Conservation (phyloP, 805 yeast species). For the Zygosaccharomyces siamensis region DNA sequence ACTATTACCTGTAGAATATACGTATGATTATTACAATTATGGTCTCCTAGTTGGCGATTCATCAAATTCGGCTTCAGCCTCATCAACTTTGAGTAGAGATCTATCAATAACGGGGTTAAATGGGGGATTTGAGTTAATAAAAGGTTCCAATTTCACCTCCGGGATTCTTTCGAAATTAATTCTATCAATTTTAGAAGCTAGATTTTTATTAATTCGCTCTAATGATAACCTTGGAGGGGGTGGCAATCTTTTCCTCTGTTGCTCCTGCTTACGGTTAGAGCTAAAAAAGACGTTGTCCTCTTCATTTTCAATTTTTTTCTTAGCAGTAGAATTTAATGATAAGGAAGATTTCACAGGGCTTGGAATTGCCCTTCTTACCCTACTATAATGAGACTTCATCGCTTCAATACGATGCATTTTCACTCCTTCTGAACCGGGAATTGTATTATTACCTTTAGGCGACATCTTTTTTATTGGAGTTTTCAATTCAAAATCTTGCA, state of each 20-base stretch:
- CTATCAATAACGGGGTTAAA: slow-evolving; percentile 12
- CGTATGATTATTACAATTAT: neutral
- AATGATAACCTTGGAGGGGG: slow-evolving; percentile 23
- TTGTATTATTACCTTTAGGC: slow-evolving; percentile 16
- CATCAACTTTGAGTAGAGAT: slow-evolving; percentile 12
- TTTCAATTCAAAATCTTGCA: slow-evolving; percentile 8
- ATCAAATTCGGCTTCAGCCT: slow-evolving; percentile 11
- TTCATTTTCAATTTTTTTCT: slow-evolving; percentile 11
- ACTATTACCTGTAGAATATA: neutral
- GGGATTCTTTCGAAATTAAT: slow-evolving; percentile 24
- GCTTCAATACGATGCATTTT: slow-evolving; percentile 36
- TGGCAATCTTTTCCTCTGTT: slow-evolving; percentile 1
- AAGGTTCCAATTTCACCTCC: slow-evolving; percentile 17
- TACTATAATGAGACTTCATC: slow-evolving; percentile 34
- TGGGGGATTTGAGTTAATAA: slow-evolving; percentile 10
- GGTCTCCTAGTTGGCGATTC: slow-evolving; percentile 18
- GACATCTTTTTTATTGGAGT: slow-evolving; percentile 23
- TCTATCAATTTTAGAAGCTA: slow-evolving; percentile 17
- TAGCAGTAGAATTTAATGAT: slow-evolving; percentile 17
- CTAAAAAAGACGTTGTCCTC: slow-evolving; percentile 2
- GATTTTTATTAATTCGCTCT: slow-evolving; percentile 19
- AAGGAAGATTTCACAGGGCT: slow-evolving; percentile 35
- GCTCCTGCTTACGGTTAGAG: neutral
- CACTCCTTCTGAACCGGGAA: slow-evolving; percentile 39
- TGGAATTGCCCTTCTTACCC: slow-evolving; percentile 36